phyloP scores from a whole-genome alignment of 116 monocot species.

The Dioscorea cayenensis region DNA sequence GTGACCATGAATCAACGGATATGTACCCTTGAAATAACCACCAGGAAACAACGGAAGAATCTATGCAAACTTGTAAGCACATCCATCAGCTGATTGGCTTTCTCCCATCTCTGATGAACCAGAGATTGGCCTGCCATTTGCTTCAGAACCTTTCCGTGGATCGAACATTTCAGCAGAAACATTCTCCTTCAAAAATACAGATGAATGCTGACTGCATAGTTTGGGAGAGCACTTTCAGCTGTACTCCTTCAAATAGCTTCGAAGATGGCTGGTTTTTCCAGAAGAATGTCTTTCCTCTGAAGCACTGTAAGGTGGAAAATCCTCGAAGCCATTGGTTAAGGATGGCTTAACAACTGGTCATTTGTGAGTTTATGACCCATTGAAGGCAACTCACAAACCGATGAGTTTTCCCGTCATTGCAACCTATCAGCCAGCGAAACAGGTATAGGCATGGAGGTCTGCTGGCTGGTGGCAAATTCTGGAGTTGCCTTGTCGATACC shows the following conservation, averaged over 20 bases:
- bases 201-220: too few species aligned
- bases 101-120: too few species aligned
- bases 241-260: not conserved
- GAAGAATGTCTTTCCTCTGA: not conserved
- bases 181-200: too few species aligned
- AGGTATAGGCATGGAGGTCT: slow-evolving; percentile 27
- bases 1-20: not conserved
- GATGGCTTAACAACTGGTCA: not conserved
- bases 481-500: slow-evolving; percentile 21
- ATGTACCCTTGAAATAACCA: not conserved
- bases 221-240: too few species aligned
- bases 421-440: slow-evolving; percentile 22
- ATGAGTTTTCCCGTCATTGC: slow-evolving; percentile 13
- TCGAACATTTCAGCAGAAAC: too few species aligned
- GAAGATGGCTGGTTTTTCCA: not conserved
- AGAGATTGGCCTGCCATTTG: too few species aligned
- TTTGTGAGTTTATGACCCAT: not conserved
- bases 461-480: slow-evolving; percentile 30
- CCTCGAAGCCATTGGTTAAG: not conserved
- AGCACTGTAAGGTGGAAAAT: not conserved
- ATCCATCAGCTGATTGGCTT: too few species aligned
- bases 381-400: not conserved
- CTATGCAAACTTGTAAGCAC: too few species aligned
- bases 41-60: too few species aligned
- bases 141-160: too few species aligned